Percentiles rank a stretch among this genome's conserved stretches.
These are phyloP conservation scores for Pholiota adiposa DNA, from an alignment of 1,284 basidiomycete species.

Conservation along the genomic window DNA sequence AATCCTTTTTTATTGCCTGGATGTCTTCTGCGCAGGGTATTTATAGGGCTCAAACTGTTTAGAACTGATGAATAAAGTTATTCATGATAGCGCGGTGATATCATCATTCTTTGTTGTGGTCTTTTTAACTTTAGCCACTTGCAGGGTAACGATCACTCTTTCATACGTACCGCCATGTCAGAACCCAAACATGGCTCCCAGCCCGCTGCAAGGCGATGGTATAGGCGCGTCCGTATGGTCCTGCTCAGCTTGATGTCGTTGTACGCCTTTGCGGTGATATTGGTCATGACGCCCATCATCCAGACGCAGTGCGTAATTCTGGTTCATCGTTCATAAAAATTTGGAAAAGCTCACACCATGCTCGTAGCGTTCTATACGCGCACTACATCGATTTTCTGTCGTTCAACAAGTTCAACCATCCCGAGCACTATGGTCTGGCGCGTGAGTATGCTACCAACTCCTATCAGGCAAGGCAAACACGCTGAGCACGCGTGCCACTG, in stretches of 20 bases:
- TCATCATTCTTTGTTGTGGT: slow-evolving; percentile 1
- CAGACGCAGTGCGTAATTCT: slow-evolving; percentile 68
- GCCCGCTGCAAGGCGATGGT: slow-evolving; percentile 12
- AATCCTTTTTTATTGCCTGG: no score
- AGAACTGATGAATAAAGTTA: not conserved
- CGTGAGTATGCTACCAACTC: slow-evolving; percentile 54
- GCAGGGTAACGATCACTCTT: slow-evolving; percentile 13
- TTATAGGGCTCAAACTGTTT: not conserved
- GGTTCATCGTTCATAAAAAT: not conserved
- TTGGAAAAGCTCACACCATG: slow-evolving; percentile 14
- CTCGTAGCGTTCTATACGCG: slow-evolving; percentile 55
- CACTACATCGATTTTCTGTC: slow-evolving; percentile 69
- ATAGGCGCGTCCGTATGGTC: slow-evolving; percentile 21
- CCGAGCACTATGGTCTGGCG: slow-evolving; percentile 82
- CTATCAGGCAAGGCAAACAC: not conserved
- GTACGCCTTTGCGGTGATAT: slow-evolving; percentile 54
- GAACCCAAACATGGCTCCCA: slow-evolving; percentile 8
- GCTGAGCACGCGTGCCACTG: not conserved
- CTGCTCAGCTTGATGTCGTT: slow-evolving; percentile 42
- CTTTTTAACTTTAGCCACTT: not conserved
- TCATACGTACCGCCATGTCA: slow-evolving; percentile 23
- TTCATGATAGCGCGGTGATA: not conserved
- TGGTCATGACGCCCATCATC: slow-evolving; percentile 62
- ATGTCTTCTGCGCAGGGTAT: not conserved
- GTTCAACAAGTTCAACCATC: slow-evolving; percentile 62